Evolutionary conservation across 768 basidiomycete species (phyloP), one percentile per base, ranked within the genome.

Genomic region (Flagelloscypha sp.): DNA sequence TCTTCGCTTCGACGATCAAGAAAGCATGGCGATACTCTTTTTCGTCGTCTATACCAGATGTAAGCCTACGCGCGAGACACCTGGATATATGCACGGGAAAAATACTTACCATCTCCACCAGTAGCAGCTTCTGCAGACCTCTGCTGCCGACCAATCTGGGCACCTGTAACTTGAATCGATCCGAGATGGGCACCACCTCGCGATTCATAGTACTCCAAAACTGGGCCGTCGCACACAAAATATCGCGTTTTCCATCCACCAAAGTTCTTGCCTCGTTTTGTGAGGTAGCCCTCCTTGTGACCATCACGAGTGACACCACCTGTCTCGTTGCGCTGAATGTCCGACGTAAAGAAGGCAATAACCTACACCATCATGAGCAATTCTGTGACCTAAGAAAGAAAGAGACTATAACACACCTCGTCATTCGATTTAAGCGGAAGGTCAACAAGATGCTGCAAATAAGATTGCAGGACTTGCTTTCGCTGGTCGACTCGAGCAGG

Each of bases 191-290:
- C 59, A 22, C 95, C 95, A 15, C 92, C 93, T 28, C 90, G 86
- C 90, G 83, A 81, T 60, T 98, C 95, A 49, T 86, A 99, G 58
- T 98, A 99, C 51, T 94, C 88, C 33, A 98, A 68, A 2, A 84
- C 73, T 3, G 88, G 81, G 0, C 93, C 90, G 56, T 88, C 83
- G 17, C 97, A 67, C 6, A 97, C 89, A 49, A 98, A 98, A 58
- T 80, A 99, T 27, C 95, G 72, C 17, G 89, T 89, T 54, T 94
- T 93, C 94, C 89, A 93, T 2, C 94, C 92, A 29, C 95, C 95
- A 59, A 98, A 97, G 51, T 89, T 95, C 65, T 97, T 90, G 15
- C 93, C 93, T 39, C 90, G 73, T 62, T 97, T 97, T 13, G 94
- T 97, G 23, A 95, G 64, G 55, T 94, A 94, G 11, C 93, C 94